Evolutionary conservation across 2,329 filamentous ascomycete genomes (phyloP).

Genomic region (Phoma sp.): DNA sequence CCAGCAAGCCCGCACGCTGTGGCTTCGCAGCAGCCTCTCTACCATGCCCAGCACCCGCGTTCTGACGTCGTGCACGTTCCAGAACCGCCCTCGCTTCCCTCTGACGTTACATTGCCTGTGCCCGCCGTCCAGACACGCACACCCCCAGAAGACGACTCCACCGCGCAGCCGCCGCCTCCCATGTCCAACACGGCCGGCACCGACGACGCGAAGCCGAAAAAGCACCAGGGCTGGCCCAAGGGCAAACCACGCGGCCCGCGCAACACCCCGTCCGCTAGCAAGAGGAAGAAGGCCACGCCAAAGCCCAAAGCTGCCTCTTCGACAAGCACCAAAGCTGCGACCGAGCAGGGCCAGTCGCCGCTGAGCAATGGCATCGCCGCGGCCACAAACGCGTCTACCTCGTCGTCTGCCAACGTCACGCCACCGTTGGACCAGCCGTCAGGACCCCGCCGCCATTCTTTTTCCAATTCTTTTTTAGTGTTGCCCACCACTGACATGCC

Average conservation of each 20-base stretch:
- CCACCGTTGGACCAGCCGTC: constrained; percentile 16
- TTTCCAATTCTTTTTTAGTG: constrained; percentile 27
- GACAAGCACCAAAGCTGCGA: constrained; percentile 19
- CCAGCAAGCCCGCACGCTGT: constrained; percentile 21
- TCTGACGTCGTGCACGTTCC: constrained; percentile 27
- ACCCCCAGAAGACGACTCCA: constrained; percentile 47
- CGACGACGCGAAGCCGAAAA: constrained; percentile 37
- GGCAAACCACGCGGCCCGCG: constrained; percentile 55
- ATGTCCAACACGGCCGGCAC: constrained; percentile 1
- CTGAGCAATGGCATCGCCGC: constrained; percentile 38
- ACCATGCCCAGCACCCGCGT: constrained; percentile 20
- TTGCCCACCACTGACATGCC: constrained; percentile 8
- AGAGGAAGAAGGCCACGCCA: constrained; percentile 50
- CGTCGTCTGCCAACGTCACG: constrained; percentile 9
- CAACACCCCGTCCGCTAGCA: constrained; percentile 43
- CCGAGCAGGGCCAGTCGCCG: constrained; percentile 45
- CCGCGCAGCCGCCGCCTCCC: constrained; percentile 21
- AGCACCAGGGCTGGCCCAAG: constrained; percentile 55
- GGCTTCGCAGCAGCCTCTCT: constrained; percentile 10
- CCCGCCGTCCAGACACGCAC: constrained; percentile 49
- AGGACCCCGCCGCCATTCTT: constrained; percentile 37
- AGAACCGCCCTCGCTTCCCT: constrained; percentile 16
- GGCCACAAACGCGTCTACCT: constrained; percentile 25
- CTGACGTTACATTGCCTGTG: constrained; percentile 17
- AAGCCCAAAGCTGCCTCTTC: constrained; percentile 41